A percentile compares a stretch with the other conserved stretches of the same genome.
Conservation (phyloP, 2,329 filamentous ascomycete genomes). For the Podosphaera aphanis region DNA sequence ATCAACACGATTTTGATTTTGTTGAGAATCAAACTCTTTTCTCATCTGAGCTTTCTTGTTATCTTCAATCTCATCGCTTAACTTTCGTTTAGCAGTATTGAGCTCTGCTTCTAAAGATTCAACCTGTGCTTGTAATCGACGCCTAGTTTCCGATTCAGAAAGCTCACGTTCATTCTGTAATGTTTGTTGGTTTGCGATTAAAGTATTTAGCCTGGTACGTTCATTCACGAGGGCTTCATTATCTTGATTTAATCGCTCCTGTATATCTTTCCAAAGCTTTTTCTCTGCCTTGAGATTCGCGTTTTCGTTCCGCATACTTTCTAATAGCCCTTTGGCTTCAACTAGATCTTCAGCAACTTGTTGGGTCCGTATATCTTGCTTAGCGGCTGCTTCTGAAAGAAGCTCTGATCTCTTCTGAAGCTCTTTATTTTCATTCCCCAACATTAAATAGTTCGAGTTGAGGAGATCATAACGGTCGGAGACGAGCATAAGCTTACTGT, state of each 20-base stretch:
- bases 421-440: slow-evolving; percentile 67
- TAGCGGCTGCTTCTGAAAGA: slow-evolving; percentile 62
- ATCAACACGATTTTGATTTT: slow-evolving; percentile 77
- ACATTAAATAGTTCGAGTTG: slow-evolving; percentile 61
- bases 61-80: slow-evolving; percentile 64
- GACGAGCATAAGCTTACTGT: slow-evolving; percentile 60
- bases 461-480: slow-evolving; percentile 74
- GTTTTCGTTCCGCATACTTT: slow-evolving; percentile 74
- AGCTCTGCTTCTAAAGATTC: slow-evolving; percentile 65
- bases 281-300: slow-evolving; percentile 90
- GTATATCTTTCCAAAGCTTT: slow-evolving; percentile 80
- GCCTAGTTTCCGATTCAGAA: slow-evolving; percentile 55
- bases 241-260: slow-evolving; percentile 68
- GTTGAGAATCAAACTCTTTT: slow-evolving; percentile 74
- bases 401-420: slow-evolving; percentile 60
- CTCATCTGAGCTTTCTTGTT: slow-evolving; percentile 59
- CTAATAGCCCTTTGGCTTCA: slow-evolving; percentile 56
- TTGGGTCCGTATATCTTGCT: slow-evolving; percentile 73
- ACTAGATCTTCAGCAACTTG: slow-evolving; percentile 85
- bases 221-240: slow-evolving; percentile 71
- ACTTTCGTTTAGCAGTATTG: slow-evolving; percentile 53
- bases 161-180: slow-evolving; percentile 82
- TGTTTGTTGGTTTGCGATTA: slow-evolving; percentile 66
- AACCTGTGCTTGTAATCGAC: slow-evolving; percentile 54
- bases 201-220: slow-evolving; percentile 56